A percentile compares a stretch with the other conserved stretches of the same genome.
Evolutionary conservation across 2,329 filamentous ascomycete genomes (phyloP).

Genomic region (Xylaria sp.): DNA sequence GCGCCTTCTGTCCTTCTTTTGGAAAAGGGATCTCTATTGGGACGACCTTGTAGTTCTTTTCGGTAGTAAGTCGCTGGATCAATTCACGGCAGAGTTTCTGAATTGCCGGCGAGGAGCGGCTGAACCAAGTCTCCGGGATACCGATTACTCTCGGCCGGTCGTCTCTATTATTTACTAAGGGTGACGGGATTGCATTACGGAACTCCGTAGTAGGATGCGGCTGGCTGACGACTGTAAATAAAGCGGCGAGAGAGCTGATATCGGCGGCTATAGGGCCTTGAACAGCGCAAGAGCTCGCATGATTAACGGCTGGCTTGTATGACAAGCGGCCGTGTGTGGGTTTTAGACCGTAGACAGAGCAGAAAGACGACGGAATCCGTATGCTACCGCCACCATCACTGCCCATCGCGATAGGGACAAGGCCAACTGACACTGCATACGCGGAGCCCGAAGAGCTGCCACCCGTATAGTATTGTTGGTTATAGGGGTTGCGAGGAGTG

Average conservation of each 20-base stretch:
- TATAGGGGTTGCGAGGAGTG: constrained; percentile 73
- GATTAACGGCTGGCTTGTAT: constrained; percentile 65
- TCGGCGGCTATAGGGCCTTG: constrained; percentile 74
- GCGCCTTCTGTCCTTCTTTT: constrained; percentile 74
- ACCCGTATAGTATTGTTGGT: constrained; percentile 73
- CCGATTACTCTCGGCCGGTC: constrained; percentile 64
- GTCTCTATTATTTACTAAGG: constrained; percentile 4
- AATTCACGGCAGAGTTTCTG: constrained; percentile 55
- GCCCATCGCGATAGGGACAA: constrained; percentile 77
- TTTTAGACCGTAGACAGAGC: constrained; percentile 79
- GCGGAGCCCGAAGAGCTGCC: constrained; percentile 80
- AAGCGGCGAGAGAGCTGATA: constrained; percentile 72
- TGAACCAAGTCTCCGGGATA: constrained; percentile 73
- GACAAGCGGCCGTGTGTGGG: constrained; percentile 75
- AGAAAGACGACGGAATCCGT: constrained; percentile 76
- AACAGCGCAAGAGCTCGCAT: constrained; percentile 65
- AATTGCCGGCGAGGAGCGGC: constrained; percentile 54
- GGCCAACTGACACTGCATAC: constrained; percentile 74
- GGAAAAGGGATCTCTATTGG: constrained; percentile 68
- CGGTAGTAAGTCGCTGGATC: constrained; percentile 63
- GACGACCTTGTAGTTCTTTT: constrained; percentile 63
- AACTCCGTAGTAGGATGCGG: constrained; percentile 71
- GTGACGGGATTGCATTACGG: constrained; percentile 45
- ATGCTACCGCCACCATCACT: constrained; percentile 80
- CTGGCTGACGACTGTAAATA: constrained; percentile 73